These are phyloP conservation scores for Talaromyces islandicus DNA, from an alignment of 2,329 filamentous ascomycete species.

Conservation along the genomic window DNA sequence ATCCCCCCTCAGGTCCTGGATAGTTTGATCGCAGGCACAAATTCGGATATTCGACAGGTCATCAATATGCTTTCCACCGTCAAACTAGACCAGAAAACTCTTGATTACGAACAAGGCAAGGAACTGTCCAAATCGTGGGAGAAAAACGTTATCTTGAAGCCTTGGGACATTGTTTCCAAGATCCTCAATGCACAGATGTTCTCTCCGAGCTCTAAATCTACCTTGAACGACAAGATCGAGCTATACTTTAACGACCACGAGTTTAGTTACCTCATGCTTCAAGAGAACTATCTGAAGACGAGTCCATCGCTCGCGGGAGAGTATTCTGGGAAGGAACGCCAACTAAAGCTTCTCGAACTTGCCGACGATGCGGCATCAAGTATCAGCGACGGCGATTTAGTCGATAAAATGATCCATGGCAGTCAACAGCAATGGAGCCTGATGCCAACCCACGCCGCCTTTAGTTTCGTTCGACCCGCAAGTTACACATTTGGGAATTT, in stretches of 20 bases:
- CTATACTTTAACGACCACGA: conserved; percentile 99
- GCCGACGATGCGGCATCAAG: conserved; percentile 85
- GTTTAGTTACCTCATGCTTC: conserved; percentile 94
- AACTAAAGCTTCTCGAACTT: conserved; percentile 77
- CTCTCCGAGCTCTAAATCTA: conserved; percentile 71
- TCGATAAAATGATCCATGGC: conserved; percentile 97
- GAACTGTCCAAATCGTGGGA: conserved; percentile 97
- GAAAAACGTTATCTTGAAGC: conserved; percentile 93
- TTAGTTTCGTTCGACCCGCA: conserved; percentile 87
- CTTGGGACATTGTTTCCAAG: conserved; percentile 96
- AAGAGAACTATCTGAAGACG: conserved; percentile 91
- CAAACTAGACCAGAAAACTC: conserved; percentile 74
- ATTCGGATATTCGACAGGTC: conserved; percentile 93
- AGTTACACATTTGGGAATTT: conserved; percentile 80
- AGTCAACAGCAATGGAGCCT: conserved; percentile 97
- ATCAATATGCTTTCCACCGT: conserved; percentile 98
- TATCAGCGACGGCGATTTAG: conserved; percentile 93
- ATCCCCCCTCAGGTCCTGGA: conserved; percentile 79
- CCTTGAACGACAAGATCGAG: conserved; percentile 95
- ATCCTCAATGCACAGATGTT: conserved; percentile 87
- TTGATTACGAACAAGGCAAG: conserved; percentile 82
- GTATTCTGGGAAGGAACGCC: conserved; percentile 62
- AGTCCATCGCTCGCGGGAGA: conserved; percentile 62
- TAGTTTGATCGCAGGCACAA: conserved; percentile 88
- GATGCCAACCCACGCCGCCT: conserved; percentile 93